Evolutionary conservation across 140 eudicot genomes (phyloP).

Genomic region (Erigeron philadelphicus): DNA sequence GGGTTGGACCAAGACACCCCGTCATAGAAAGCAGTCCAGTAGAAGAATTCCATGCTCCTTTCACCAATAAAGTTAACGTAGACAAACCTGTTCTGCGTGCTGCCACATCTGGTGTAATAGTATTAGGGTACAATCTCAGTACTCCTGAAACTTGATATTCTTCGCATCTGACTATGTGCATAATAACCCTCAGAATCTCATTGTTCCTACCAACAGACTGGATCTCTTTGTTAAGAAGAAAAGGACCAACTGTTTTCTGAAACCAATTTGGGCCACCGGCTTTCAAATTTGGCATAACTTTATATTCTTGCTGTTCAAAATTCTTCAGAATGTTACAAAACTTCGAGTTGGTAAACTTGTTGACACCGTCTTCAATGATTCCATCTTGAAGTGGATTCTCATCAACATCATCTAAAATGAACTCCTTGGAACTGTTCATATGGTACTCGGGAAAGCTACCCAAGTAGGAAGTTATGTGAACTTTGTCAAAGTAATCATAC

Average conservation of each 20-base stretch:
- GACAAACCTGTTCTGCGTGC: slow-evolving; percentile 39
- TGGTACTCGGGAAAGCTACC: slow-evolving; percentile 12
- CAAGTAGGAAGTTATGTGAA: slow-evolving; percentile 29
- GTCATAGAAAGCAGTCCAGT: slow-evolving; percentile 36
- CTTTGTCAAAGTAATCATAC: slow-evolving; percentile 37
- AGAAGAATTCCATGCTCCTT: slow-evolving; percentile 40
- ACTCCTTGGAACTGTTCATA: slow-evolving; percentile 1
- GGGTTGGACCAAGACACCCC: slow-evolving; percentile 30
- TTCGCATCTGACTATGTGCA: slow-evolving; percentile 28
- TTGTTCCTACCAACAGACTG: slow-evolving; percentile 21
- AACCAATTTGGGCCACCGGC: slow-evolving; percentile 23
- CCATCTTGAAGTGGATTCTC: slow-evolving; percentile 27
- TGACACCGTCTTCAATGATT: slow-evolving; percentile 32
- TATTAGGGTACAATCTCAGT: slow-evolving; percentile 28
- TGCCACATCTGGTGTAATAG: slow-evolving; percentile 18
- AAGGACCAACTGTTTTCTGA: slow-evolving; percentile 32
- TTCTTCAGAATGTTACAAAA: slow-evolving; percentile 24
- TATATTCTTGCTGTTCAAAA: slow-evolving; percentile 21
- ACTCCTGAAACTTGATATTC: slow-evolving; percentile 35
- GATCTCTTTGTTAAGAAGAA: slow-evolving; percentile 33
- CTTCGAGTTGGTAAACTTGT: slow-evolving; percentile 28
- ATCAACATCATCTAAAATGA: slow-evolving; percentile 13
- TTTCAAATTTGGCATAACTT: slow-evolving; percentile 29
- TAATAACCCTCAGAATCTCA: slow-evolving; percentile 27
- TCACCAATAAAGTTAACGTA: slow-evolving; percentile 29